A percentile compares a stretch with the other conserved stretches of the same genome.
phyloP scores from a whole-genome alignment of 108 stramenopile species.

The Nitzschia putrida region DNA sequence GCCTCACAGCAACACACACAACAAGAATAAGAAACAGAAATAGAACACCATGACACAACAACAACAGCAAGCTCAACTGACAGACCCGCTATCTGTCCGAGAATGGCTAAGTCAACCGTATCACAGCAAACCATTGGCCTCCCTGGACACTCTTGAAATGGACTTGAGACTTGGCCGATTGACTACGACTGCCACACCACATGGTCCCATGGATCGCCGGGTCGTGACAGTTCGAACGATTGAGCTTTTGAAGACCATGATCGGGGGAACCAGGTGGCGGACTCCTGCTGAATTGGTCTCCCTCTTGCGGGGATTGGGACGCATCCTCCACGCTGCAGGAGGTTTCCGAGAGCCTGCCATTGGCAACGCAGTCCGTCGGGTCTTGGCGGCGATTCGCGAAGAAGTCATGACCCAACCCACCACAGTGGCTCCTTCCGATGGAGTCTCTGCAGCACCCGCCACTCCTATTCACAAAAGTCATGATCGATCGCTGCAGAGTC shows the following conservation, averaged over 20 bases:
- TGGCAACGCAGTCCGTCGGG: constrained; percentile 77
- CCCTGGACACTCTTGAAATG: constrained; percentile 75
- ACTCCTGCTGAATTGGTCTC: constrained; percentile 68
- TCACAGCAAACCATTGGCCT: constrained; percentile 56
- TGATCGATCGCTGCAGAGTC: constrained; percentile 65
- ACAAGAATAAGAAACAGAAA: too few species aligned
- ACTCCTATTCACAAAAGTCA: constrained; percentile 3
- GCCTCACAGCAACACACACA: too few species aligned
- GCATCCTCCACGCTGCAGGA: constrained; percentile 72
- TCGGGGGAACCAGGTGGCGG: constrained; percentile 84
- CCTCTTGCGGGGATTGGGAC: constrained; percentile 73
- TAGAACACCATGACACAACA: too few species aligned
- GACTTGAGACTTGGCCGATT: constrained; percentile 77
- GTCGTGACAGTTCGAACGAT: constrained; percentile 67
- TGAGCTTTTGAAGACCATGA: constrained; percentile 72
- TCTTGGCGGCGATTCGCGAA: constrained; percentile 81
- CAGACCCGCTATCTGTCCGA: constrained; percentile 47
- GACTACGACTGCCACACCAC: neutral
- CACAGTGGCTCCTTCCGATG: constrained; percentile 4
- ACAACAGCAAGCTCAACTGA: neutral
- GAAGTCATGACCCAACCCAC: constrained; percentile 43
- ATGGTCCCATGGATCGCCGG: constrained; percentile 47
- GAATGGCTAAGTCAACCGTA: constrained; percentile 46
- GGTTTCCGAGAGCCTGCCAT: constrained; percentile 84
- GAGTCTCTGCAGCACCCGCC: constrained; percentile 33